A percentile compares a stretch with the other conserved stretches of the same genome.
Conservation (phyloP, 2,329 filamentous ascomycete genomes). For the Colletotrichum lini region DNA sequence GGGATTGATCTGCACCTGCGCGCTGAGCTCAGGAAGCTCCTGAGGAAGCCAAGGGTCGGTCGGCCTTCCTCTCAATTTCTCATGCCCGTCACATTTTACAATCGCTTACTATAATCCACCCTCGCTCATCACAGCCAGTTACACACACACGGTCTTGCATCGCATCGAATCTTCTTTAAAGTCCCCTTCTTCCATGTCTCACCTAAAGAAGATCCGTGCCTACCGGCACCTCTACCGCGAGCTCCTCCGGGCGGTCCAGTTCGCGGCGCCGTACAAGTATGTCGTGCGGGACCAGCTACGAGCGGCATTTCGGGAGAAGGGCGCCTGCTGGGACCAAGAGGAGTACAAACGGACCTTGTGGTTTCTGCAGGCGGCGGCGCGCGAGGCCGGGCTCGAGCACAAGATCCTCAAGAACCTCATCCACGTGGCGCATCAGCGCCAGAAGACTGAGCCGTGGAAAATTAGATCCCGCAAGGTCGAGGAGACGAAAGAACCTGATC, state of each 20-base stretch:
- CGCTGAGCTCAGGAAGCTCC: background rate
- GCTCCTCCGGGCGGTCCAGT: slow-evolving; percentile 79
- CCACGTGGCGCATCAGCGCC: slow-evolving; percentile 54
- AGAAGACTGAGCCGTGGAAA: slow-evolving; percentile 50
- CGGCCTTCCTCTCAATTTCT: background rate
- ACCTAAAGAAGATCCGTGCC: slow-evolving; percentile 68
- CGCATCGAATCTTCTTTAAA: background rate
- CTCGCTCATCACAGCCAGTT: too few relatives aligned
- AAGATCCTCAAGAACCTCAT: slow-evolving; percentile 79
- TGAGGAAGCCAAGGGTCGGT: background rate
- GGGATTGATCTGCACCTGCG: slow-evolving; percentile 2
- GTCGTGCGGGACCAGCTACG: slow-evolving; percentile 73
- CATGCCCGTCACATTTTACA: too few relatives aligned
- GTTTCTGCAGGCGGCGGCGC: slow-evolving; percentile 77
- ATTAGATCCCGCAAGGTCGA: slow-evolving; percentile 14
- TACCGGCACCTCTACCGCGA: slow-evolving; percentile 80
- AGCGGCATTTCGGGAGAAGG: slow-evolving; percentile 68
- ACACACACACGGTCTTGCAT: too few relatives aligned
- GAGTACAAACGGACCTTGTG: slow-evolving; percentile 76
- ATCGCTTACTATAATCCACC: too few relatives aligned
- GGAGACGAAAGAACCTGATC: slow-evolving; percentile 30
- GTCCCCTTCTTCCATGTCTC: slow-evolving; percentile 47
- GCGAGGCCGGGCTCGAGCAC: slow-evolving; percentile 78
- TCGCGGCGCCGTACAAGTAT: slow-evolving; percentile 77
- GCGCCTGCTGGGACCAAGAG: slow-evolving; percentile 61